Percentiles rank a stretch among this genome's conserved stretches.
phyloP scores from a whole-genome alignment of 495 filamentous ascomycete species.

The Penicillium paradoxum region DNA sequence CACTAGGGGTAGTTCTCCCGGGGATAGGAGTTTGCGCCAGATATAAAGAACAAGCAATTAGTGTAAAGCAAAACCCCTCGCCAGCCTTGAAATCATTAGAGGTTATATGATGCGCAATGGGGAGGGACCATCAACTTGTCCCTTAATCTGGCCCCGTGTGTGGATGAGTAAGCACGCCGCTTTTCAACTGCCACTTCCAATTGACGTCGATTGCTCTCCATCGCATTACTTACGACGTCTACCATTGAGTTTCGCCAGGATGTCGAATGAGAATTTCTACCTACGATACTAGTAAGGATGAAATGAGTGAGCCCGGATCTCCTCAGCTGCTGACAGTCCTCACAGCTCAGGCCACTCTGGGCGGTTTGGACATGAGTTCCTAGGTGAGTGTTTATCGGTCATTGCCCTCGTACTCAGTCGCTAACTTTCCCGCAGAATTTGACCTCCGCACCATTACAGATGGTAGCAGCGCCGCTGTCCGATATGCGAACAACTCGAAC shows the following conservation, averaged over 20 bases:
- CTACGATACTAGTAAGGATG: constrained; percentile 86
- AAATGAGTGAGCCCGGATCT: constrained; percentile 36
- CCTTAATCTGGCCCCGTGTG: constrained; percentile 43
- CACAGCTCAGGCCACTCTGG: constrained; percentile 92
- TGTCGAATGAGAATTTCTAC: constrained; percentile 82
- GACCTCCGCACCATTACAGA: constrained; percentile 92
- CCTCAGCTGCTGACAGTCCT: constrained; percentile 45
- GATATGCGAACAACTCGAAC: constrained; percentile 99
- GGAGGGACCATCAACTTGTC: constrained; percentile 39
- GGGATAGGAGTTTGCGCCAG: constrained; percentile 14
- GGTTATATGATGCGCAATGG: constrained; percentile 29
- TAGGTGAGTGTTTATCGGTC: constrained; percentile 56
- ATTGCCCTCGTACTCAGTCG: background rate
- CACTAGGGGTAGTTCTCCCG: constrained; percentile 30
- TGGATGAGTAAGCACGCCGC: constrained; percentile 45
- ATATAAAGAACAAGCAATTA: constrained; percentile 26
- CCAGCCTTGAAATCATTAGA: constrained; percentile 39
- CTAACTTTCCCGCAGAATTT: constrained; percentile 66
- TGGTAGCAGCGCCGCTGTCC: constrained; percentile 88
- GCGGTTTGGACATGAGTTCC: constrained; percentile 96
- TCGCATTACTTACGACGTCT: background rate
- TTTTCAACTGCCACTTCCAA: constrained; percentile 24
- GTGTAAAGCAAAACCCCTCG: constrained; percentile 40
- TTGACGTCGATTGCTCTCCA: constrained; percentile 11
- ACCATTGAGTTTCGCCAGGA: constrained; percentile 16